Evolutionary conservation across 176 grass and related monocot genomes (phyloP), one percentile per base, ranked within the genome.

Genomic region (Eleusine indica): DNA sequence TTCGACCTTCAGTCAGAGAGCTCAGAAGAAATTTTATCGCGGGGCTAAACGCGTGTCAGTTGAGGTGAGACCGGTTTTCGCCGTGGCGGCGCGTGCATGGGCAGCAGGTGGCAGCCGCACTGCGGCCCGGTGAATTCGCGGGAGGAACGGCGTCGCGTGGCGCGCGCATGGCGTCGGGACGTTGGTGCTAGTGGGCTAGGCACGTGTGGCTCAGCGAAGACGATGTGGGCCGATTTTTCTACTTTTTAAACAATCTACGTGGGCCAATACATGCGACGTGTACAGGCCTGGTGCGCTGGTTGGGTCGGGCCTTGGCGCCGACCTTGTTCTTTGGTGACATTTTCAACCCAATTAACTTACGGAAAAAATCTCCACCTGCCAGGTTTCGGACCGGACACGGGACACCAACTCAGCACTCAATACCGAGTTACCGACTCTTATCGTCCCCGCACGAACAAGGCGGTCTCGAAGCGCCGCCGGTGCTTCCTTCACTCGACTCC

Each of bases 1-100:
- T 70, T 38, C 66, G 21, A 4, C 35, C 79, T 66, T 58, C 66
- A 70, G 79, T 35, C 32, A 10, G 48, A 1, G 4, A 22, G 54
- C 6, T 19, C 44, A 58, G 18, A 58, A 2, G 21, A n/a, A 69
- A 70, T n/a, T 53, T 14, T 77, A 48, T 61, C 64, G 43, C 51
- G 29, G 4, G 5, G 43, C 43, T 41, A 40, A 73, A 80, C 86
- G 60, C 86, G 80, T 73, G 76, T 79, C 66, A 19, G 68, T 28
- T 3, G 9, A 17, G 68, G 47, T 4, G 15, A n/a, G 56, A 53
- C 46, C 7, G 54, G 29, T 14, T n/a, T 19, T 30, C 46, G 74
- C 56, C 68, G 60, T n/a, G 39, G 69, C 39, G 40, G 40, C 15
- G 32, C 30, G 10, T 88, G 68, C 87, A 61, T 84, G 69, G 46